Evolutionary conservation across 179 eudicot species (phyloP), one percentile per base, ranked within the genome.

Genomic region (Corrigiola litoralis): DNA sequence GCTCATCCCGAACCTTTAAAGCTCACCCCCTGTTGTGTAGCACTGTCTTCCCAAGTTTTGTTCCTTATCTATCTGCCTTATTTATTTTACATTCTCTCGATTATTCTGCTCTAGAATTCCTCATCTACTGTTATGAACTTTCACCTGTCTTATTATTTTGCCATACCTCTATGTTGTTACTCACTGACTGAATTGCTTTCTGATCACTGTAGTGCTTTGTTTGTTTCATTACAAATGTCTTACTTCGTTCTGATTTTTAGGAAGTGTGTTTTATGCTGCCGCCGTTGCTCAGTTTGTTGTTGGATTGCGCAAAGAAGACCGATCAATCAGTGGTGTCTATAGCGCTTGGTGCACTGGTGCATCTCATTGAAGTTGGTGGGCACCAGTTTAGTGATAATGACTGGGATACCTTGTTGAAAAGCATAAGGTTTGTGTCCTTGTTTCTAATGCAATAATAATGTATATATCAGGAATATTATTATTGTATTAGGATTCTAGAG

Each of bases 251-350:
- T 18, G 11, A 17, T 48, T 27, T 72, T 84, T 62, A 94, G 99
- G 97, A 94, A 63, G 99, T 94, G 41, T 94, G 87, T 71, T 94
- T 94, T 75, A 94, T 94, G 99, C 83, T 94, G 71, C 89, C 99
- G 25, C 88, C 95, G 63, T 80, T 94, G 75, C 85, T 94, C 51
- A 81, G 94, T 70, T 80, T 94, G 87, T 78, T 94, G 58, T 75
- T 94, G 79, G 97, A 94, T 81, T 94, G 99, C 58, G 95, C 99
- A 68, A 90, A 90, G 75, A 86, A 86, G 80, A 76, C 97, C 16
- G 97, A 94, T 73, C 99, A 94, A 75, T 82, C 99, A 10, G 99
- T 94, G 63, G 95, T 84, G 72, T 87, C 99, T 67, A 80, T 94
- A 55, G 92, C 99, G 42, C 76, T 94, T 76, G 99, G 94, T 69